A percentile compares a stretch with the other conserved stretches of the same genome.
Conservation (phyloP, 2,329 filamentous ascomycete genomes). For the Aureobasidium mangrovei region DNA sequence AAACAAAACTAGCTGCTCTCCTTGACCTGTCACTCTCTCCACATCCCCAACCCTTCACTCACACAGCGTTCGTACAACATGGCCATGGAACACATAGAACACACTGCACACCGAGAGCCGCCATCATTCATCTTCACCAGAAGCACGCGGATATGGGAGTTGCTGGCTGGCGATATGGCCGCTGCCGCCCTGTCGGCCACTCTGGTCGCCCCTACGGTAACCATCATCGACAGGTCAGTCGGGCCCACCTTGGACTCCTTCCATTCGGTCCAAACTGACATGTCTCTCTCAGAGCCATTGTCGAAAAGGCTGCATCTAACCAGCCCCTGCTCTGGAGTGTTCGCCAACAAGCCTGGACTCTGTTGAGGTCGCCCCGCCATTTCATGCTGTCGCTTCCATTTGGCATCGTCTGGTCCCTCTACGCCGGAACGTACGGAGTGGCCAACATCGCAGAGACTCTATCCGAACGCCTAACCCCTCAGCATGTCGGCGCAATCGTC, state of each 20-base stretch:
- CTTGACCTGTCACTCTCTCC: neutral
- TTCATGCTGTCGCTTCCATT: slow-evolving; percentile 25
- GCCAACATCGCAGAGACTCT: slow-evolving; percentile 22
- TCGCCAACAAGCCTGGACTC: slow-evolving; percentile 19
- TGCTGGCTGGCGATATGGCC: slow-evolving; percentile 21
- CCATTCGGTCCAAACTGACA: neutral
- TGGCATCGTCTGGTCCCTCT: slow-evolving; percentile 25
- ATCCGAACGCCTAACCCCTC: slow-evolving; percentile 16
- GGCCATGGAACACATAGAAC: slow-evolving; percentile 6
- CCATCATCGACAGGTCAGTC: slow-evolving; percentile 25
- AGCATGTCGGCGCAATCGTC: slow-evolving; percentile 16
- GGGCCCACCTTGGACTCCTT: neutral
- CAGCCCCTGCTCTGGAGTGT: slow-evolving; percentile 17
- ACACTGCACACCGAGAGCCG: slow-evolving; percentile 2
- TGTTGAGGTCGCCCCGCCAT: slow-evolving; percentile 20
- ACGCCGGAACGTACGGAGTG: slow-evolving; percentile 24
- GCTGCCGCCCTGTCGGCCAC: slow-evolving; percentile 23
- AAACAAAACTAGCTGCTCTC: neutral
- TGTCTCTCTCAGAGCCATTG: slow-evolving; percentile 18
- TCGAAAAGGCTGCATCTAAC: slow-evolving; percentile 22
- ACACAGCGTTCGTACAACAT: neutral
- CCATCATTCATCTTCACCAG: slow-evolving; percentile 9
- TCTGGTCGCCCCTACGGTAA: slow-evolving; percentile 22
- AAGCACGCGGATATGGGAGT: slow-evolving; percentile 9
- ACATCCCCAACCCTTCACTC: neutral